Base-by-base conservation (phyloP, 148 eudicot genomes). In the Heliosperma pusillum region DNA sequence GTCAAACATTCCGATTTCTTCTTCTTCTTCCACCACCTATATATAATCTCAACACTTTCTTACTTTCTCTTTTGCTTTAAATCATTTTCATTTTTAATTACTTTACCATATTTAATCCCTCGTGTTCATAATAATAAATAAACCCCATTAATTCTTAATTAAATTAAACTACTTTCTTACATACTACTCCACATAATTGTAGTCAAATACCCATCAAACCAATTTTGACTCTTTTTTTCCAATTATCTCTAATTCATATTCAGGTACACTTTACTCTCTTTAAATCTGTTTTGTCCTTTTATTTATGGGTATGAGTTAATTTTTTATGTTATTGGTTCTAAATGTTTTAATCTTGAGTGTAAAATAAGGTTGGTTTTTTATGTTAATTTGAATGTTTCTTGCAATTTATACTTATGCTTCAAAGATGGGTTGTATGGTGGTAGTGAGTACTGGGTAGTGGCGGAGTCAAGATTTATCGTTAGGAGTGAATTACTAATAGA, bases 61-160 rank as follows among this genome's bases (percentile, higher is more conserved):
- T 58, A 6, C 10, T 5, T 33, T 55, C 1, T 65, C 26, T 62
- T 59, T 47, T 47, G 71, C 74, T 84, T 77, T 56, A 44, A 55
- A 61, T 45, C 66, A 75, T 64, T 69, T 65, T 71, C 42, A 27
- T 63, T 19, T 63, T 63, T 27, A 2, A 12, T 57, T 19, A 57
- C 60, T 6, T 20, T 8, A 10, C 64, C 26, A 59, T 22, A 0
- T 36, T 10, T 36, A 59, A 59, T 10, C 64, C 64, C 25, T 20
- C 24, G 55, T 50, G 55, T 50, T 50, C 55, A 12, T 50, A 36
- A 36, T 36, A 33, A 33, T 36, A 36, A 36, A 36, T 5, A 36
- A 36, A 36, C 42, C 42, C 42, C 42, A 36, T 36, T 36, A 36
- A 36, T 36, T 3, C n/a, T 33, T 1, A 33, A 47, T 47, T 47